Conservation (phyloP, 805 yeast genomes). For the Candida michaelii region DNA sequence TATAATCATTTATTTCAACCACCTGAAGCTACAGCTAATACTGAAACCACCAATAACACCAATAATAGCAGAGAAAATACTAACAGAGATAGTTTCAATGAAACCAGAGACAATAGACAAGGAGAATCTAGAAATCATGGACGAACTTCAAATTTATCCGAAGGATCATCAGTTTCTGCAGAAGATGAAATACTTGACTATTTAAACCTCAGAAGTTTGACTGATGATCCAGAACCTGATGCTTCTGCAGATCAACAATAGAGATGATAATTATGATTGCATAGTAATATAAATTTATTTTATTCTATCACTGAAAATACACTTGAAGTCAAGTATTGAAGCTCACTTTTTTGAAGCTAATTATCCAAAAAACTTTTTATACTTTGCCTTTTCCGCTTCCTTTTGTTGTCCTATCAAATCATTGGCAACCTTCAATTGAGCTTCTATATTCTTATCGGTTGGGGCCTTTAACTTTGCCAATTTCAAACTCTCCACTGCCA, state of each 20-base stretch:
- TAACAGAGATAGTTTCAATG: neutral
- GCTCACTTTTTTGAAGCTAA: no score
- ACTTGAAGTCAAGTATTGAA: no score
- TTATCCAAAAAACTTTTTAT: constrained; percentile 60
- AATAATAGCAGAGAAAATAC: constrained; percentile 14
- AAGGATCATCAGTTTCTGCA: constrained; percentile 41
- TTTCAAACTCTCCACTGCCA: constrained; percentile 48
- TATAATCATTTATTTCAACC: constrained; percentile 4
- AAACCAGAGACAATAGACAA: neutral
- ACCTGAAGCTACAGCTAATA: neutral
- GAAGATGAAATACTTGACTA: constrained; percentile 24
- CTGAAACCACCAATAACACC: neutral
- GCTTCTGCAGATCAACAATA: constrained; percentile 6
- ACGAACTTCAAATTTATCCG: constrained; percentile 43
- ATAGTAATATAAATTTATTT: constrained; percentile 2
- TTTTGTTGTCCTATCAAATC: constrained; percentile 41
- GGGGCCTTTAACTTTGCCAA: constrained; percentile 46
- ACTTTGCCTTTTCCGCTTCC: constrained; percentile 51
- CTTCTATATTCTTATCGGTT: constrained; percentile 48
- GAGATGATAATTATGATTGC: constrained; percentile 7
- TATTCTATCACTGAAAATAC: no score
- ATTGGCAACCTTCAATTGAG: constrained; percentile 45
- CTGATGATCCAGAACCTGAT: constrained; percentile 17
- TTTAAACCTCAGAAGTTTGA: constrained; percentile 27
- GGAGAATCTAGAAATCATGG: constrained; percentile 28